Percentiles rank a stretch among this genome's conserved stretches.
Conservation (phyloP, 768 basidiomycete species). For the Leucocoprinus birnbaumii region DNA sequence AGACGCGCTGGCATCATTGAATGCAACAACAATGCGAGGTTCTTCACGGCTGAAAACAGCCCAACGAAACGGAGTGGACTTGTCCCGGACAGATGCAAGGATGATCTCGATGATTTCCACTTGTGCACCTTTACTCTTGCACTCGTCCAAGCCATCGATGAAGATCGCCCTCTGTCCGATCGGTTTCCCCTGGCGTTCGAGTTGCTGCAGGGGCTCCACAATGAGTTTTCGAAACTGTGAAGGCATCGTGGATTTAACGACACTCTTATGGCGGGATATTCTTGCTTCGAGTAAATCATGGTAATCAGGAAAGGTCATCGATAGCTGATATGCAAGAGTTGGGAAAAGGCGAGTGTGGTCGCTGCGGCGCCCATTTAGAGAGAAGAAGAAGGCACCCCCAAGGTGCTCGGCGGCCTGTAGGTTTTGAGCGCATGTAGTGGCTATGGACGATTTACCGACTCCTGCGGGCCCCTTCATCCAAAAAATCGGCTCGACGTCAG, state of each 20-base stretch:
- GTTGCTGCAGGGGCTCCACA: background rate
- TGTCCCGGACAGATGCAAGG: background rate
- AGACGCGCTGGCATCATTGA: background rate
- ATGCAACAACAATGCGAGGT: background rate
- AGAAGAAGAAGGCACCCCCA: conserved; percentile 10
- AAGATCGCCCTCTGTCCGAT: background rate
- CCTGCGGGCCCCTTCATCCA: conserved; percentile 10
- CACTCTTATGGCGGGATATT: background rate
- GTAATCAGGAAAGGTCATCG: background rate
- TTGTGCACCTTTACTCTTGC: background rate
- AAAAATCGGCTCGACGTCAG: background rate
- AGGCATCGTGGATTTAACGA: background rate
- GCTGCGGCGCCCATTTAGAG: background rate
- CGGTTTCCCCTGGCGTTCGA: background rate
- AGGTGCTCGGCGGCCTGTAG: background rate
- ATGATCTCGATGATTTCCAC: conserved; percentile 4
- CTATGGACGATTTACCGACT: conserved; percentile 4
- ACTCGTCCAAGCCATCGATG: conserved; percentile 1
- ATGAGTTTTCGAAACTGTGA: background rate
- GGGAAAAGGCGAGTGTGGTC: conserved; percentile 1
- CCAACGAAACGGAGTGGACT: background rate
- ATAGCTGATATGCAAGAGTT: conserved; percentile 8
- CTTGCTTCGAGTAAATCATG: background rate
- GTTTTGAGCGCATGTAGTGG: background rate
- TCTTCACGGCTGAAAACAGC: background rate